phyloP scores from a whole-genome alignment of 2,329 filamentous ascomycete species.

The Colletotrichum filicis region DNA sequence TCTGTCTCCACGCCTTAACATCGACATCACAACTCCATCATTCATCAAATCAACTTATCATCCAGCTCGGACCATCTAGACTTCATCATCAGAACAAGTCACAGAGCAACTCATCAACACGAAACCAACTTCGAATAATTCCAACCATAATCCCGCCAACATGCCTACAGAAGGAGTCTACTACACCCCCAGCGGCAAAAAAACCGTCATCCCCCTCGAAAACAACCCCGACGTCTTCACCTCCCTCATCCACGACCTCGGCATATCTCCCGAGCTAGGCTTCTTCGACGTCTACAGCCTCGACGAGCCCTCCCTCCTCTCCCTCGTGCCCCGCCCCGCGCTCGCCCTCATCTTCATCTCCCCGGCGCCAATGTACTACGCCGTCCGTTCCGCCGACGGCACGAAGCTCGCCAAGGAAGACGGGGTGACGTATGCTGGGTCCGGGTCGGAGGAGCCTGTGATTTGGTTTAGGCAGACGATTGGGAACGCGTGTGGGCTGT shows the following conservation, averaged over 20 bases:
- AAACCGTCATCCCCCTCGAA: conserved; percentile 55
- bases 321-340: conserved; percentile 80
- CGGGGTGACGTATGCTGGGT: conserved; percentile 44
- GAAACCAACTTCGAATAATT: accelerated
- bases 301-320: conserved; percentile 80
- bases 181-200: conserved; percentile 43
- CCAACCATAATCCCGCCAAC: background rate
- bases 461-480: conserved; percentile 91
- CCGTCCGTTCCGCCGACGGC: conserved; percentile 43
- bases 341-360: conserved; percentile 85
- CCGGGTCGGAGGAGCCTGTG: conserved; percentile 67
- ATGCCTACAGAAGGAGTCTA: conserved; percentile 43
- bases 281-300: conserved; percentile 89
- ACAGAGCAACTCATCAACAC: too few species aligned
- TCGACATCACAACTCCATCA: background rate
- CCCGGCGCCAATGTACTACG: conserved; percentile 65
- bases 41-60: background rate
- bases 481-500: conserved; percentile 83
- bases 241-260: conserved; percentile 75
- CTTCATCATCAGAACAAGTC: background rate
- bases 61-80: background rate
- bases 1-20: background rate
- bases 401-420: conserved; percentile 34
- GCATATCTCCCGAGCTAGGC: conserved; percentile 72
- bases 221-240: conserved; percentile 84